These are phyloP conservation scores for Alternaria gaisen DNA, from an alignment of 2,329 filamentous ascomycete genomes.

Conservation along the genomic window DNA sequence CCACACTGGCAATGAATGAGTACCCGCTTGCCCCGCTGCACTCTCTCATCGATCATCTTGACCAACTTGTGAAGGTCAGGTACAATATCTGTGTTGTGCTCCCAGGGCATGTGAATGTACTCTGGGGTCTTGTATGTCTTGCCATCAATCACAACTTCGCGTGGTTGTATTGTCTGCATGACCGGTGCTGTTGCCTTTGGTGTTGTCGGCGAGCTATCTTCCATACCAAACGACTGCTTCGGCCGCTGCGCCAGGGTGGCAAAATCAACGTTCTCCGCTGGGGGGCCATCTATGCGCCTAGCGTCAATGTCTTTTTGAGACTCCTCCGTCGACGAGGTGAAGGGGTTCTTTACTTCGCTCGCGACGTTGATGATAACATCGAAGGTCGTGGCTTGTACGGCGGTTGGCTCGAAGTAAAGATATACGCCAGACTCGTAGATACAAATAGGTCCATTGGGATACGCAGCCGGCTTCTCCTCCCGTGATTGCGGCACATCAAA, in stretches of 20 bases:
- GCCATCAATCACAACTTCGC: slow-evolving; percentile 36
- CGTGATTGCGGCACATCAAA: slow-evolving; percentile 66
- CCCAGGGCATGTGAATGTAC: slow-evolving; percentile 88
- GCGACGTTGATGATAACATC: slow-evolving; percentile 88
- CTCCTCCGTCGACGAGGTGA: slow-evolving; percentile 53
- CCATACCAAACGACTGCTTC: slow-evolving; percentile 40
- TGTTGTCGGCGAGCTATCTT: slow-evolving; percentile 56
- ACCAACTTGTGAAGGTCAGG: slow-evolving; percentile 78
- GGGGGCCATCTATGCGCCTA: slow-evolving; percentile 46
- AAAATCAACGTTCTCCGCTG: slow-evolving; percentile 49
- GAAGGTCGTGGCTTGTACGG: slow-evolving; percentile 78
- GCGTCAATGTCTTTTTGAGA: slow-evolving; percentile 49
- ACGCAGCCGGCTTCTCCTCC: slow-evolving; percentile 78
- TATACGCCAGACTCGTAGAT: slow-evolving; percentile 82
- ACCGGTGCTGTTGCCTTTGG: slow-evolving; percentile 63
- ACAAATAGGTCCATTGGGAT: slow-evolving; percentile 81
- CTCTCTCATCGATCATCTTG: slow-evolving; percentile 76
- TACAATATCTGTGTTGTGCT: slow-evolving; percentile 87
- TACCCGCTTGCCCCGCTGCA: slow-evolving; percentile 77
- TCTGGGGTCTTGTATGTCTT: slow-evolving; percentile 65
- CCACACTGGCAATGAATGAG: slow-evolving; percentile 87
- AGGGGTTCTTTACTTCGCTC: slow-evolving; percentile 81
- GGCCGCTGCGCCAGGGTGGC: slow-evolving; percentile 39
- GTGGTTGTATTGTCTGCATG: slow-evolving; percentile 38
- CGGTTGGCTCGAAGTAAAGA: slow-evolving; percentile 81